Evolutionary conservation across 495 filamentous ascomycete genomes (phyloP).

Genomic region (Paragyromitra xinjiangensis): DNA sequence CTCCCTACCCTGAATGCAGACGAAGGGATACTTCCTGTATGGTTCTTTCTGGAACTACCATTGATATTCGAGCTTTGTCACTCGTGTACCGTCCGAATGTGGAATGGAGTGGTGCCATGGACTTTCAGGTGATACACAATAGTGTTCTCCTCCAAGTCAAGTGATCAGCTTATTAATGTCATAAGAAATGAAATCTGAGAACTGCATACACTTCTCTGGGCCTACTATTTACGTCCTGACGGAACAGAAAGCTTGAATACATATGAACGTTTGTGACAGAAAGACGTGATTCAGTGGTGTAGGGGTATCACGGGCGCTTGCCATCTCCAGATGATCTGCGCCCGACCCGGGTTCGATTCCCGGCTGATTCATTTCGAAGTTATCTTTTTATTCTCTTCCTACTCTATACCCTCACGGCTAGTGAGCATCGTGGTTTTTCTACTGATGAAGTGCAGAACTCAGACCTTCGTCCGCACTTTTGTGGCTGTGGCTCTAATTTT

Average conservation of each 20-base stretch:
- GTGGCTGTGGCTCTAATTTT: not conserved
- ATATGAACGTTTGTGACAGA: no score
- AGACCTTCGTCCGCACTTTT: not conserved
- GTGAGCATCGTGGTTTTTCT: not conserved
- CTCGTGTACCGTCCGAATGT: not conserved
- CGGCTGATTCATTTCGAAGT: constrained; percentile 27
- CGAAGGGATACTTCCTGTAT: not conserved
- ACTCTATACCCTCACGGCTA: not conserved
- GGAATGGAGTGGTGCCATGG: not conserved
- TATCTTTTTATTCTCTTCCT: constrained; percentile 5
- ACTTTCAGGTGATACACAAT: not conserved
- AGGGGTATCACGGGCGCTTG: constrained; percentile 47
- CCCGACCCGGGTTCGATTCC: constrained; percentile 46
- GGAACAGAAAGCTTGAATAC: not conserved
- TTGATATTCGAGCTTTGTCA: not conserved
- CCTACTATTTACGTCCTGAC: not conserved
- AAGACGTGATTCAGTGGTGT: constrained; percentile 38
- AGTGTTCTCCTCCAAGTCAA: not conserved
- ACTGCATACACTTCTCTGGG: not conserved
- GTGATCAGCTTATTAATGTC: not conserved
- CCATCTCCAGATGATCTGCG: constrained; percentile 31
- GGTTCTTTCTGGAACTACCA: not conserved
- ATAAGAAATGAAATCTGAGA: not conserved
- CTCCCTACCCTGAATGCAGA: no score
- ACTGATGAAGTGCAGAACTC: not conserved